Conservation (phyloP, 2,329 filamentous ascomycete genomes). For the Chrysosporium queenslandicum region DNA sequence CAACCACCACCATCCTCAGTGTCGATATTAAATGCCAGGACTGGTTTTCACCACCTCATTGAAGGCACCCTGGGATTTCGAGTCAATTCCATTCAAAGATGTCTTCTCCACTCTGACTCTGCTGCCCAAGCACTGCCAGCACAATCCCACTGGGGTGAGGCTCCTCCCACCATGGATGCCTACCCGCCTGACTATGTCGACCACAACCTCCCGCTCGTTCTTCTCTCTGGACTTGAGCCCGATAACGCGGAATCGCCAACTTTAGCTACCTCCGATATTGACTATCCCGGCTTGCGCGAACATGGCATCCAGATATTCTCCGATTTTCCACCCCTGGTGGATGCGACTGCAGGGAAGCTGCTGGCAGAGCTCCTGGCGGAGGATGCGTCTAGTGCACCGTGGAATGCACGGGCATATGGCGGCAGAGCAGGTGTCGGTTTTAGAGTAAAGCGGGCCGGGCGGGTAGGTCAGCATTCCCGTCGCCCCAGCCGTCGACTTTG, state of each 20-base stretch:
- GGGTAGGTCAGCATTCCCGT: conserved; percentile 53
- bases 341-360: conserved; percentile 55
- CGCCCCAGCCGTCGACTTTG: no score
- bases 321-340: conserved; percentile 57
- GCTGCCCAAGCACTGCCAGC: neutral
- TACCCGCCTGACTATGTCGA: conserved; percentile 59
- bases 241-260: neutral
- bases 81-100: conserved; percentile 18
- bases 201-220: conserved; percentile 75
- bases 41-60: no score
- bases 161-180: conserved; percentile 36
- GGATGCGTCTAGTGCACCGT: conserved; percentile 56
- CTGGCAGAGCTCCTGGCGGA: conserved; percentile 55
- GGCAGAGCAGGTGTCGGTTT: conserved; percentile 49
- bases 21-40: no score
- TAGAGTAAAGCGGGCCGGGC: conserved; percentile 62
- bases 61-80: neutral
- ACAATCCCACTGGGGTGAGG: neutral
- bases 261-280: conserved; percentile 13
- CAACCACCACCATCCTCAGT: neutral
- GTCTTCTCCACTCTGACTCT: conserved; percentile 16
- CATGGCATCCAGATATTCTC: conserved; percentile 57
- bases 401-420: conserved; percentile 50
- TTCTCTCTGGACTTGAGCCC: conserved; percentile 63
- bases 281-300: conserved; percentile 39